phyloP scores from a whole-genome alignment of 352 stramenopile genomes.

The Aphanomyces astaci region DNA sequence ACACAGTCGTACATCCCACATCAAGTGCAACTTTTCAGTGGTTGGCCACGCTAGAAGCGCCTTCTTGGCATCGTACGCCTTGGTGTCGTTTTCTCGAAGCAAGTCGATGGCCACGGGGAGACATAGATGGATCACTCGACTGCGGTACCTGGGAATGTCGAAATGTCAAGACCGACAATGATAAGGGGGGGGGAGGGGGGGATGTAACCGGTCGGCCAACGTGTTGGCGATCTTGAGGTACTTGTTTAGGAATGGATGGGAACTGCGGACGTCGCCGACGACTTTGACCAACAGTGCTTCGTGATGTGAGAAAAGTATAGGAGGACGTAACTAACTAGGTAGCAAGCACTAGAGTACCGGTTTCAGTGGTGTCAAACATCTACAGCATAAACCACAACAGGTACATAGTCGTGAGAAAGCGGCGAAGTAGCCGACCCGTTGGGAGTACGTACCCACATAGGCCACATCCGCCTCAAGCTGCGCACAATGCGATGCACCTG shows the following conservation, averaged over 20 bases:
- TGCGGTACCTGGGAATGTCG: constrained; percentile 31
- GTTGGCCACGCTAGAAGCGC: constrained; percentile 9
- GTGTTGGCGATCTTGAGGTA: constrained; percentile 52
- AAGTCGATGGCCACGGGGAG: constrained; percentile 38
- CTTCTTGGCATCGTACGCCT: constrained; percentile 20
- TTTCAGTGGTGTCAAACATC: constrained; percentile 31
- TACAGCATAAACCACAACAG: not conserved
- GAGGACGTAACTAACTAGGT: too few species aligned
- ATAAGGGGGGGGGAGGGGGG: not conserved
- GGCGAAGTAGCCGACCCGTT: too few species aligned
- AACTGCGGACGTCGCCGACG: constrained; percentile 49
- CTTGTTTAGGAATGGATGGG: constrained; percentile 48
- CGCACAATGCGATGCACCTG: constrained; percentile 51
- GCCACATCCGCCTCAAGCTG: constrained; percentile 50
- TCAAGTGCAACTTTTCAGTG: constrained; percentile 1
- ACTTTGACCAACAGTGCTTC: constrained; percentile 44
- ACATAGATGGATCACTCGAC: constrained; percentile 33
- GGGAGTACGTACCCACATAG: constrained; percentile 66
- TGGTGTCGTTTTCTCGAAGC: constrained; percentile 27
- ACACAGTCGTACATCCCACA: constrained; percentile 21
- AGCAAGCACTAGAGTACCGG: too few species aligned
- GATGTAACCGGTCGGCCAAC: constrained; percentile 29
- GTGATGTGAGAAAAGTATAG: not conserved
- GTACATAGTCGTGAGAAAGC: too few species aligned
- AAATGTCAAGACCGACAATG: not conserved